Evolutionary conservation across 345 rosid species (phyloP).

Genomic region (Salix koriyanagi): DNA sequence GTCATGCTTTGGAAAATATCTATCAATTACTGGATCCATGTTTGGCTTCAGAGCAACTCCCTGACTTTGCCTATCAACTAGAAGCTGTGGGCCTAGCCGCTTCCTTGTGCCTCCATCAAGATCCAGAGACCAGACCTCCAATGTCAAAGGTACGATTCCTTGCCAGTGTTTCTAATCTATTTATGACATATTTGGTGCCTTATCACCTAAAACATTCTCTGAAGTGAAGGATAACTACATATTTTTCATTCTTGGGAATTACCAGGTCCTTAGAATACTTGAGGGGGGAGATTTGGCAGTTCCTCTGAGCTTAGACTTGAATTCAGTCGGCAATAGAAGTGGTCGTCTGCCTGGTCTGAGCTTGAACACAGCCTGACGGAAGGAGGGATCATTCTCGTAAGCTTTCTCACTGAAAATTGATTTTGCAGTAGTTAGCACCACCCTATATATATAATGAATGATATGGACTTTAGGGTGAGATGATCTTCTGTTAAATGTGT

Average conservation of each 20-base stretch:
- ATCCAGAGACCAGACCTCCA: conserved; percentile 52
- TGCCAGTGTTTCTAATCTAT: neutral
- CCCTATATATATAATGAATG: neutral
- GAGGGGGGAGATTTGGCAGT: conserved; percentile 47
- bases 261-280: conserved; percentile 41
- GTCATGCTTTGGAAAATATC: conserved; percentile 23
- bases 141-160: conserved; percentile 49
- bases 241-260: neutral
- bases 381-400: conserved; percentile 43
- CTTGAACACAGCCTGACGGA: conserved; percentile 22
- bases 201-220: neutral
- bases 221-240: neutral
- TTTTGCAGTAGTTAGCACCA: neutral
- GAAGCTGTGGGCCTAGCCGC: conserved; percentile 46
- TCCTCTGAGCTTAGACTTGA: conserved; percentile 46
- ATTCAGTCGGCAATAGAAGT: conserved; percentile 53
- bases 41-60: conserved; percentile 28
- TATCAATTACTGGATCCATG: conserved; percentile 40
- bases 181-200: neutral
- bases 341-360: conserved; percentile 48
- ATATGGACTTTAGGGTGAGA: neutral
- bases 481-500: neutral
- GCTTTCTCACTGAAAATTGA: conserved; percentile 40
- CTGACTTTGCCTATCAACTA: conserved; percentile 32
- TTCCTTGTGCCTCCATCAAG: conserved; percentile 40